A percentile compares a stretch with the other conserved stretches of the same genome.
These are phyloP conservation scores for Skeletonema tropicum DNA, from an alignment of 108 stramenopile genomes.

Conservation along the genomic window DNA sequence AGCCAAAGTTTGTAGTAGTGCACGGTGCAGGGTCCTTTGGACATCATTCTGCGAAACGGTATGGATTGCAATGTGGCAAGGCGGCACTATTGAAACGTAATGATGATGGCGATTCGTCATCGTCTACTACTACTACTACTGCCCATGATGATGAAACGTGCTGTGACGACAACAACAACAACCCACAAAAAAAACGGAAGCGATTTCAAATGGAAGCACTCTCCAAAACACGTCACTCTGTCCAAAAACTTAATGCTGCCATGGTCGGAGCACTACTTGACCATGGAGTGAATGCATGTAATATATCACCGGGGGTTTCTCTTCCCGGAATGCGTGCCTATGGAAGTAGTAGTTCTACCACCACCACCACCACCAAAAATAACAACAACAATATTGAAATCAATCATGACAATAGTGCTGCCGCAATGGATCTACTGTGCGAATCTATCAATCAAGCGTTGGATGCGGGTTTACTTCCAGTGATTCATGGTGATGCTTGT, in stretches of 20 bases:
- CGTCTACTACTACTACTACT: neutral
- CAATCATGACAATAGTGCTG: conserved; percentile 8
- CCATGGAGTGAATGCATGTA: conserved; percentile 65
- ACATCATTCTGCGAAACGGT: conserved; percentile 74
- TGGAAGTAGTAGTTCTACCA: conserved; percentile 10
- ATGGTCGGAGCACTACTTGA: conserved; percentile 54
- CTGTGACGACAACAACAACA: neutral
- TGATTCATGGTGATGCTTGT: conserved; percentile 86
- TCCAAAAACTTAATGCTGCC: conserved; percentile 68
- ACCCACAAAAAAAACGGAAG: neutral
- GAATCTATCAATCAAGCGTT: conserved; percentile 48
- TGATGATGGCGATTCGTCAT: neutral
- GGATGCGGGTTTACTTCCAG: conserved; percentile 71
- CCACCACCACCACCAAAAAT: too few relatives aligned
- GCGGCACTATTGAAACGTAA: conserved; percentile 30
- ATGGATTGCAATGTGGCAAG: conserved; percentile 60
- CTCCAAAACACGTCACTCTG: conserved; percentile 63
- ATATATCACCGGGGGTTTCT: conserved; percentile 71
- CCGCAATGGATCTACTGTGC: conserved; percentile 35
- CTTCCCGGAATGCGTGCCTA: conserved; percentile 60
- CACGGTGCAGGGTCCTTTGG: conserved; percentile 90
- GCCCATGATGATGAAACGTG: neutral
- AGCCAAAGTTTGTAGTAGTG: conserved; percentile 54
- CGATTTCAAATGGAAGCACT: conserved; percentile 56
- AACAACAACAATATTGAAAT: neutral